Evolutionary conservation across 805 yeast species (phyloP), one percentile per base, ranked within the genome.

Genomic region (Cyberlindnera saturnus): DNA sequence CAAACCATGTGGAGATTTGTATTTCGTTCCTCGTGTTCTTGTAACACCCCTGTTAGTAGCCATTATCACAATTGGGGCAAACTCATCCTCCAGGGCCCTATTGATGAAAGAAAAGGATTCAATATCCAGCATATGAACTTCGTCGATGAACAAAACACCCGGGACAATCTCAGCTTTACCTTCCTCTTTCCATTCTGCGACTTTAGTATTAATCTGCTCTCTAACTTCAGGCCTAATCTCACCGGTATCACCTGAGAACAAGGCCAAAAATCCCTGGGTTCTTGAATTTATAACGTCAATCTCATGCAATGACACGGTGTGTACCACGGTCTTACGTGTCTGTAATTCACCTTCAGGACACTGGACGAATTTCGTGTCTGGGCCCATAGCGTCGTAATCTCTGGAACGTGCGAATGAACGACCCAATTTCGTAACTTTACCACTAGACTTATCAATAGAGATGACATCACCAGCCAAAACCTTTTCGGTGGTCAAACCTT

Each of bases 341-440:
- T 93, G 99, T 60, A 93, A 78, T 71, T 93, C 99, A 44, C 99
- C 99, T 64, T 93, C 97, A 33, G 99, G 99, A 62, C 96, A 85
- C 66, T 93, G 97, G 45, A 93, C 96, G 63, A 93, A 93, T 66
- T 89, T 90, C 39, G 96, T 90, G 51, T 95, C 98, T 42, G 97
- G 96, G 17, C 96, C 96, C 95, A 89, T 88, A 36, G 98, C 96
- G 67, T 93, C 99, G 65, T 93, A 93, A 66, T 93, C 99, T 56
- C 99, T 78, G 6, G 97, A 95, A 55, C 97, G 79, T 6, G 98
- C 82, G 66, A 88, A 95, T 0, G 97, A 90, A 66, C 96, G 81
- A 47, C 99, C 99, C 51, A 93, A 77, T 65, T 91, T 88, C 43
- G 93, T 82, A 57, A 93, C 87, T 51, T 91, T 86, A 42, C 99